Conservation (phyloP, 495 filamentous ascomycete genomes). For the Cercophora scortea region DNA sequence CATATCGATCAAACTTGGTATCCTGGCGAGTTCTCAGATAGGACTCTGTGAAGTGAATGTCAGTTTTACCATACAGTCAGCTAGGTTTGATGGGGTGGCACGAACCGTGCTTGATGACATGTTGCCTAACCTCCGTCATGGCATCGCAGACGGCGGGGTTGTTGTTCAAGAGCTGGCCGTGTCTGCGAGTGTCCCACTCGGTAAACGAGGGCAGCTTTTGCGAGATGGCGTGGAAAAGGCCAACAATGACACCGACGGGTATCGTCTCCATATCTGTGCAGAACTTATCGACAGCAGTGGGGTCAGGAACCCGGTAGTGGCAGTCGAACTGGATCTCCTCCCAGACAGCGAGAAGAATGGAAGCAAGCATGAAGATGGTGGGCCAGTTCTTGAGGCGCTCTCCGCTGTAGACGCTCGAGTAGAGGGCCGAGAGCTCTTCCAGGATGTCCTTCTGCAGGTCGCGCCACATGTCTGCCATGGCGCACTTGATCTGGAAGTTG, state of each 20-base stretch:
- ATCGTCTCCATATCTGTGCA: conserved; percentile 90
- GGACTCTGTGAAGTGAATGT: conserved; percentile 31
- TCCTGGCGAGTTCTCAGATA: conserved; percentile 48
- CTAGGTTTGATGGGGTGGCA: neutral
- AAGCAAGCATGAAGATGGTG: conserved; percentile 90
- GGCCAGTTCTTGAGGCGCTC: conserved; percentile 96
- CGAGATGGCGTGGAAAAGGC: conserved; percentile 90
- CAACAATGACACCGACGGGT: conserved; percentile 88
- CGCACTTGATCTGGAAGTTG: conserved; percentile 96
- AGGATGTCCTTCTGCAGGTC: conserved; percentile 90
- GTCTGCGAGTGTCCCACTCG: conserved; percentile 85
- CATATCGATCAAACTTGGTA: conserved; percentile 73
- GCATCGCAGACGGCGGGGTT: conserved; percentile 86
- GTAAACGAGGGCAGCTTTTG: conserved; percentile 84
- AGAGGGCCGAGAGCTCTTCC: conserved; percentile 81
- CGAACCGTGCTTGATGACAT: conserved; percentile 86
- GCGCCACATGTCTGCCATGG: conserved; percentile 92
- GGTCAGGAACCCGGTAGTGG: conserved; percentile 82
- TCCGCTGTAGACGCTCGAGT: conserved; percentile 87
- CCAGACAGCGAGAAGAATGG: conserved; percentile 85
- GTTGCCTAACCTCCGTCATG: conserved; percentile 84
- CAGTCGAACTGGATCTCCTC: conserved; percentile 97
- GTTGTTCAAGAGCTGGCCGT: conserved; percentile 78
- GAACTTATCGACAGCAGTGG: conserved; percentile 78
- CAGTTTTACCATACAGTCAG: conserved; percentile 1